A percentile compares a stretch with the other conserved stretches of the same genome.
phyloP scores from a whole-genome alignment of 2,329 filamentous ascomycete species.

The Didymella lethalis region DNA sequence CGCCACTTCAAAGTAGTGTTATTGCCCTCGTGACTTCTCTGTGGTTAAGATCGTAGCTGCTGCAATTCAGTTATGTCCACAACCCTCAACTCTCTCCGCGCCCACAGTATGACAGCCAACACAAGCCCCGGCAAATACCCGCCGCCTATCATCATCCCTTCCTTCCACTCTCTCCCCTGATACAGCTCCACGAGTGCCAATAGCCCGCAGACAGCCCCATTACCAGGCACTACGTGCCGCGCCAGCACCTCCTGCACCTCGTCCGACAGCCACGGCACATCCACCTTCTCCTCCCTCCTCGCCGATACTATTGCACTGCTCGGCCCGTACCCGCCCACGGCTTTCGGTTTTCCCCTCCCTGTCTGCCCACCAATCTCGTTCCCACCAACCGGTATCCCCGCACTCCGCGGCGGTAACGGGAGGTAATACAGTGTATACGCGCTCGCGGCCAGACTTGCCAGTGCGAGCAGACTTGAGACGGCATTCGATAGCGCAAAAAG shows the following conservation, averaged over 20 bases:
- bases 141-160: constrained; percentile 44
- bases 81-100: constrained; percentile 71
- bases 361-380: neutral
- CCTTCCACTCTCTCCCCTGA: constrained; percentile 33
- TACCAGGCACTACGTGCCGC: constrained; percentile 67
- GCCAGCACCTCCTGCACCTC: constrained; percentile 59
- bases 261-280: constrained; percentile 36
- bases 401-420: constrained; percentile 54
- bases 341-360: constrained; percentile 22
- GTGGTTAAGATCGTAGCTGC: constrained; percentile 50
- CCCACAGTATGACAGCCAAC: constrained; percentile 66
- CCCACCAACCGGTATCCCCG: constrained; percentile 3
- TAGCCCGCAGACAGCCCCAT: constrained; percentile 61
- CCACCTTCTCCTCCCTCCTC: constrained; percentile 17
- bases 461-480: constrained; percentile 63
- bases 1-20: neutral
- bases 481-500: constrained; percentile 53
- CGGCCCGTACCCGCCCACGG: constrained; percentile 19
- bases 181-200: constrained; percentile 56
- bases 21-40: neutral
- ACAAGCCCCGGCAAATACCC: constrained; percentile 60
- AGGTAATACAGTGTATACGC: constrained; percentile 67
- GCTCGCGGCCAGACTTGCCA: constrained; percentile 70
- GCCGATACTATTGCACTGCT: constrained; percentile 1
- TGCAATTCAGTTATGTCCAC: constrained; percentile 74